A percentile compares a stretch with the other conserved stretches of the same genome.
These are phyloP conservation scores for Coniferiporia sulphurascens DNA, from an alignment of 1,284 basidiomycete species.

Conservation along the genomic window DNA sequence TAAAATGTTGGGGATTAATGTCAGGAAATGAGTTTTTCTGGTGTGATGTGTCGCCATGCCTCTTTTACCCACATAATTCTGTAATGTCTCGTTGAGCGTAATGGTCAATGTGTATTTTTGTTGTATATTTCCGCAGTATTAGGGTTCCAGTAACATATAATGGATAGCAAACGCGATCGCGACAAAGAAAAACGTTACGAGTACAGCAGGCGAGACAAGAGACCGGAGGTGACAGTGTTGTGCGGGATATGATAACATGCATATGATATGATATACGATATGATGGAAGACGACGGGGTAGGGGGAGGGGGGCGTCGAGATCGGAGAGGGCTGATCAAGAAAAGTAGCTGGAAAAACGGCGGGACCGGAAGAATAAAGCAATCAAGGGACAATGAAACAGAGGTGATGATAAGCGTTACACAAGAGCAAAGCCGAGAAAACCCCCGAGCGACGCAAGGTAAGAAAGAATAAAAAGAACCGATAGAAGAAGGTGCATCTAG, in stretches of 20 bases:
- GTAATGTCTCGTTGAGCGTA: background rate
- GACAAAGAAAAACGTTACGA: conserved; percentile 3
- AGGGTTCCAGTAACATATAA: conserved; percentile 9
- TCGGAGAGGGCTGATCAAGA: background rate
- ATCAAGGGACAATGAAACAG: conserved; percentile 26
- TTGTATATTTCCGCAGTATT: conserved; percentile 11
- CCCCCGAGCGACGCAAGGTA: conserved; percentile 17
- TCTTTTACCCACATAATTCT: background rate
- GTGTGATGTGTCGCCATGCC: background rate
- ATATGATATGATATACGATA: conserved; percentile 18
- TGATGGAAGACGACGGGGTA: background rate
- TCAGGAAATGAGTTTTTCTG: conserved; percentile 10
- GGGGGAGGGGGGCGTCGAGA: background rate
- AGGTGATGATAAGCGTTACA: conserved; percentile 25
- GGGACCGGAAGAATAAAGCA: background rate
- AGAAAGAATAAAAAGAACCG: background rate
- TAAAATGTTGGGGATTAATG: conserved; percentile 11
- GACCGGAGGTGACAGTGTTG: background rate
- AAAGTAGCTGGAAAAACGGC: background rate
- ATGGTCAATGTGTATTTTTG: background rate
- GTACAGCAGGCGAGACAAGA: conserved; percentile 12
- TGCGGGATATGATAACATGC: conserved; percentile 17
- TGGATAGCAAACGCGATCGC: conserved; percentile 9
- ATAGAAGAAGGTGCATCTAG: conserved; percentile 26
- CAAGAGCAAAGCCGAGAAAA: conserved; percentile 23